Evolutionary conservation across 176 grass and related monocot species (phyloP).

Genomic region (barley (Hordeum vulgare)): MorexV3_pseudomolecules_assembly NC_058521.1:475060928-475061427

Average conservation of each 20-base stretch:
- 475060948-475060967: slow-evolving; percentile 51
- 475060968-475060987: slow-evolving; percentile 39
- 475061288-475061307: too few relatives aligned
- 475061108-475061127: not conserved
- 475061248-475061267: too few relatives aligned
- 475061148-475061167: slow-evolving; percentile 37
- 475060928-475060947: slow-evolving; percentile 66
- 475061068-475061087: not conserved
- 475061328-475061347: too few relatives aligned
- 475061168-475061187: slow-evolving; percentile 35
- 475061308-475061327: too few relatives aligned
- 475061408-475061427: not conserved
- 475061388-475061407: too few relatives aligned
- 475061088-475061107: not conserved
- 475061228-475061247: too few relatives aligned
- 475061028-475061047: not conserved
- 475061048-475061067: not conserved
- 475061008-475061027: not conserved
- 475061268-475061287: too few relatives aligned
- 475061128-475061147: slow-evolving; percentile 39
- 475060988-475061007: slow-evolving; percentile 37
- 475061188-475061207: too few relatives aligned
- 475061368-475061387: too few relatives aligned
- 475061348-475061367: too few relatives aligned
- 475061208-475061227: too few relatives aligned